Conservation (phyloP, 1,139 yeast genomes). For the Diutina rugosa region DNA sequence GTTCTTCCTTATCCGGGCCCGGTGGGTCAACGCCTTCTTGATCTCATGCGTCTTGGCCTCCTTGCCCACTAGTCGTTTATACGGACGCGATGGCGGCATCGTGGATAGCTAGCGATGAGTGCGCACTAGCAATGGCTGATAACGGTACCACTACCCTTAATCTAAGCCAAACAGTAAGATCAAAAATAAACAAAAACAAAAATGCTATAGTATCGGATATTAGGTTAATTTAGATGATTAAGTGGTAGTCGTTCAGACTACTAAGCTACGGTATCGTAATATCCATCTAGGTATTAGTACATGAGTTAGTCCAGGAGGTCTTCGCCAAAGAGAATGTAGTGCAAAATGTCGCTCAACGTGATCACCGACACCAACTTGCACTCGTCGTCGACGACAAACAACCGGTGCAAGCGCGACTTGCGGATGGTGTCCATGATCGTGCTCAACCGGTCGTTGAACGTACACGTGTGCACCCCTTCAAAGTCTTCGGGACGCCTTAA, state of each 20-base stretch:
- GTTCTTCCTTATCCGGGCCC: constrained; percentile 72
- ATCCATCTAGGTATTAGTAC: not conserved
- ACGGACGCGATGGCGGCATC: not conserved
- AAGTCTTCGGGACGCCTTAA: constrained; percentile 92
- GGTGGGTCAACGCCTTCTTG: constrained; percentile 61
- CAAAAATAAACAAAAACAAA: too few species aligned
- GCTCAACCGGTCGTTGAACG: constrained; percentile 73
- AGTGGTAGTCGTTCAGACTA: too few species aligned
- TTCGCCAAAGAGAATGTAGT: constrained; percentile 67
- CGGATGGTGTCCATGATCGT: constrained; percentile 91
- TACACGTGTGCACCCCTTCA: constrained; percentile 96
- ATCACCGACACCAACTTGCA: constrained; percentile 74
- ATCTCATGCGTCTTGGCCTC: constrained; percentile 39
- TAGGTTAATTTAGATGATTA: too few species aligned
- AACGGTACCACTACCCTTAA: too few species aligned
- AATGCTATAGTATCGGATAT: too few species aligned
- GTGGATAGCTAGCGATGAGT: not conserved
- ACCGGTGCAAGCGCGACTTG: constrained; percentile 80
- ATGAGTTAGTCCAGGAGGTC: constrained; percentile 9
- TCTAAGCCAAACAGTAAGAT: too few species aligned
- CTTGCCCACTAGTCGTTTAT: not conserved
- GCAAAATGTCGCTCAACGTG: constrained; percentile 82
- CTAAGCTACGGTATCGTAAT: too few species aligned
- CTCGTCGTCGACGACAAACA: constrained; percentile 79
- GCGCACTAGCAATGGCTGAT: not conserved